Evolutionary conservation across 2,329 filamentous ascomycete genomes (phyloP).

Genomic region (Pleomassaria siparia): DNA sequence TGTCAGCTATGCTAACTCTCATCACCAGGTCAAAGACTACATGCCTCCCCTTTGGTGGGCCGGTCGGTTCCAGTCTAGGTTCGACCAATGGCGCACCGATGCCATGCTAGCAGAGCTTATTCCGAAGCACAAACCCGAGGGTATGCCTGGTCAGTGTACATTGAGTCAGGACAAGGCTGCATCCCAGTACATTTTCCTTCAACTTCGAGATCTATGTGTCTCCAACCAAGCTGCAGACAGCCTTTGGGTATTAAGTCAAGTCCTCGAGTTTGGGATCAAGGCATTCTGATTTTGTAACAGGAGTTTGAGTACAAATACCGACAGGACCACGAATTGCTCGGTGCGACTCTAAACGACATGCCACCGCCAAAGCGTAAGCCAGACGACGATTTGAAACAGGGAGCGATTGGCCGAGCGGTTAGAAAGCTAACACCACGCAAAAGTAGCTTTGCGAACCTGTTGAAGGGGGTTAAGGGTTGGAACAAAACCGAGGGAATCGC

Average conservation of each 20-base stretch:
- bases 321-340: slow-evolving; percentile 30
- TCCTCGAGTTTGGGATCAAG: no score
- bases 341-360: slow-evolving; percentile 15
- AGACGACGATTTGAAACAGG: slow-evolving; percentile 20
- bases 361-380: slow-evolving; percentile 22
- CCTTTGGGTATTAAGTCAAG: slow-evolving; percentile 32
- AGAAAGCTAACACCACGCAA: slow-evolving; percentile 39
- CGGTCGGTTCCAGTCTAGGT: slow-evolving; percentile 35
- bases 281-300: slow-evolving; percentile 13
- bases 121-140: slow-evolving; percentile 12
- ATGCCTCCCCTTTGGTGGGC: slow-evolving; percentile 40
- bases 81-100: slow-evolving; percentile 38
- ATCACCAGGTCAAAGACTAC: slow-evolving; percentile 33
- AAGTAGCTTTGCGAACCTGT: slow-evolving; percentile 35
- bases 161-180: slow-evolving; percentile 31
- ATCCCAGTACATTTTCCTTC: slow-evolving; percentile 31
- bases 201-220: slow-evolving; percentile 32
- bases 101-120: slow-evolving; percentile 27
- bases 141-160: slow-evolving; percentile 22
- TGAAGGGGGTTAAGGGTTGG: slow-evolving; percentile 38
- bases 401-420: slow-evolving; percentile 32
- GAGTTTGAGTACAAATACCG: slow-evolving; percentile 39
- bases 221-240: slow-evolving; percentile 34
- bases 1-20: slow-evolving; percentile 22
- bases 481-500: slow-evolving; percentile 12